These are phyloP conservation scores for Aspergillus nanangensis DNA, from an alignment of 495 filamentous ascomycete species.

Conservation along the genomic window DNA sequence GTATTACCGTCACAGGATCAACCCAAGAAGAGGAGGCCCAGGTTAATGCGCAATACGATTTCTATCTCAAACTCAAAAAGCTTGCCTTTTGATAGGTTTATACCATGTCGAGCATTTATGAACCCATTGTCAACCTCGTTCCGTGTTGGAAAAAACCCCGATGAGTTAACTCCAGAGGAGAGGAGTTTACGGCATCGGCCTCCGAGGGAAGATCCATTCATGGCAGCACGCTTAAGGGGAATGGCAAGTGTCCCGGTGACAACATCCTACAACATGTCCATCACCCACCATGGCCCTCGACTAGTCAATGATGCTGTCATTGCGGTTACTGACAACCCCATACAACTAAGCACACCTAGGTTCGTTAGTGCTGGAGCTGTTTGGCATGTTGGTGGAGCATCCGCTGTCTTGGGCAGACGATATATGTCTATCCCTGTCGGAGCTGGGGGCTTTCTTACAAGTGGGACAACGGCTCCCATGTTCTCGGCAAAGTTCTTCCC, in stretches of 20 bases:
- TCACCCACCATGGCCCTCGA: slow-evolving; percentile 31
- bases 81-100: slow-evolving; percentile 62
- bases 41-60: no score
- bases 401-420: slow-evolving; percentile 40
- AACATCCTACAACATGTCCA: slow-evolving; percentile 12
- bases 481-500: slow-evolving; percentile 67
- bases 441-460: slow-evolving; percentile 56
- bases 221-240: slow-evolving; percentile 22
- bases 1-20: no score
- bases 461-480: slow-evolving; percentile 70
- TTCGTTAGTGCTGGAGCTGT: slow-evolving; percentile 63
- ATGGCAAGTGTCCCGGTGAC: slow-evolving; percentile 17
- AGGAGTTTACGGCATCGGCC: slow-evolving; percentile 54
- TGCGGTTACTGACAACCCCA: no score
- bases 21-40: no score
- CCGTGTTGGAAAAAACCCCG: slow-evolving; percentile 57
- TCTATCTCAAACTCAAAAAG: no score
- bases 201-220: slow-evolving; percentile 64
- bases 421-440: slow-evolving; percentile 53
- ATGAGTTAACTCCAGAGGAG: slow-evolving; percentile 57
- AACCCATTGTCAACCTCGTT: slow-evolving; percentile 50
- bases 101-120: slow-evolving; percentile 49
- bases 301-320: slow-evolving; percentile 25
- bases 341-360: slow-evolving; percentile 10
- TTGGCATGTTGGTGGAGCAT: slow-evolving; percentile 76